phyloP scores from a whole-genome alignment of 805 yeast species.

The Tetrapisispora iriomotensis region DNA sequence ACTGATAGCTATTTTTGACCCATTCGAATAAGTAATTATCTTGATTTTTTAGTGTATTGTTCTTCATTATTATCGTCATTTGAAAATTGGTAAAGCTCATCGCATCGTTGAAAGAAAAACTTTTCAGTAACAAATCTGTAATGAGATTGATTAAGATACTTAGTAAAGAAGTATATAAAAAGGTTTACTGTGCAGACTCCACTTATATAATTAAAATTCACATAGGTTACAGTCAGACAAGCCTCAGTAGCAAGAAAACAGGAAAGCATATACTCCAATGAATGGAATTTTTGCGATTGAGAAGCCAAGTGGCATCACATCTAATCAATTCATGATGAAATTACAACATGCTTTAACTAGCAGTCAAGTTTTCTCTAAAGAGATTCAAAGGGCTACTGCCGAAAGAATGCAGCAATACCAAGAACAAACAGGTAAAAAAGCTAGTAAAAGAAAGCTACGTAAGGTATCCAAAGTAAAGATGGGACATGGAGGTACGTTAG shows the following conservation, averaged over 20 bases:
- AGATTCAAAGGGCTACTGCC: slow-evolving; percentile 41
- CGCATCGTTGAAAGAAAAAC: not conserved
- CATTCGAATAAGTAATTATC: too few species aligned
- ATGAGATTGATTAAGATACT: too few species aligned
- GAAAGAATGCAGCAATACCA: slow-evolving; percentile 35
- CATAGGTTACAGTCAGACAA: not conserved
- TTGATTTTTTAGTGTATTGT: too few species aligned
- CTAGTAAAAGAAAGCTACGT: slow-evolving; percentile 42
- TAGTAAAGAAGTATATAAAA: too few species aligned
- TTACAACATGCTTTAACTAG: slow-evolving; percentile 54
- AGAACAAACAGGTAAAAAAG: slow-evolving; percentile 33
- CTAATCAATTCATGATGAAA: slow-evolving; percentile 60
- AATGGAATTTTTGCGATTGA: slow-evolving; percentile 89
- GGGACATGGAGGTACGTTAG: slow-evolving; percentile 98
- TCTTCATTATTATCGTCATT: too few species aligned
- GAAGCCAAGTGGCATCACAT: slow-evolving; percentile 79
- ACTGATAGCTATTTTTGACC: too few species aligned
- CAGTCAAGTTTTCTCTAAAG: slow-evolving; percentile 47
- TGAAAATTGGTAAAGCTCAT: not conserved
- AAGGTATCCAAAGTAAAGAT: slow-evolving; percentile 59
- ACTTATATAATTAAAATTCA: not conserved
- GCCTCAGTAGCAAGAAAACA: not conserved
- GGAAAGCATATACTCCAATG: slow-evolving; percentile 43
- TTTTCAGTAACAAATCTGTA: too few species aligned
- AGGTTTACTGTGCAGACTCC: too few species aligned